Percentiles rank a stretch among this genome's conserved stretches.
phyloP scores from a whole-genome alignment of 1,284 basidiomycete genomes.

The Amylostereum areolatum region DNA sequence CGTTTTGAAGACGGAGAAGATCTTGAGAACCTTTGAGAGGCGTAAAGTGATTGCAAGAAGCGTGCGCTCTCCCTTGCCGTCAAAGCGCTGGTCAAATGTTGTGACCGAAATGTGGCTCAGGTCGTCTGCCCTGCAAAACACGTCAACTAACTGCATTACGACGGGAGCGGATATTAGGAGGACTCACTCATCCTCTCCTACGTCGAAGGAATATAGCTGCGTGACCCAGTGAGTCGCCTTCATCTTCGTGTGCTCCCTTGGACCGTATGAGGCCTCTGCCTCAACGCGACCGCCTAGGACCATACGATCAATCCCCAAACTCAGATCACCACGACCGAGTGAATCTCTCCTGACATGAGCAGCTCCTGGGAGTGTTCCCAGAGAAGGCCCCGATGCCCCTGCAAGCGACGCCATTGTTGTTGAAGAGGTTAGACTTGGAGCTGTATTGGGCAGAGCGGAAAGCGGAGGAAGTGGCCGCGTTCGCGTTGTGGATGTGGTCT shows the following conservation, averaged over 20 bases:
- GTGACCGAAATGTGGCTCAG: constrained; percentile 48
- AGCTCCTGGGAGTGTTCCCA: constrained; percentile 17
- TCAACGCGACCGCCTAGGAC: constrained; percentile 41
- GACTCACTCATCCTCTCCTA: constrained; percentile 48
- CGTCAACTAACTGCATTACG: constrained; percentile 7
- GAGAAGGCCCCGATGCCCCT: constrained; percentile 25
- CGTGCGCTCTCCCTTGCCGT: constrained; percentile 42
- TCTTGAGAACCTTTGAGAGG: constrained; percentile 34
- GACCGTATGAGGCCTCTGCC: constrained; percentile 29
- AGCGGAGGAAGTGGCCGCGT: constrained; percentile 15
- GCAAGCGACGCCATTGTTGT: constrained; percentile 48
- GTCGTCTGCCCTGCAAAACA: constrained; percentile 23
- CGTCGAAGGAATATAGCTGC: constrained; percentile 45
- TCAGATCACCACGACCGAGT: constrained; percentile 50
- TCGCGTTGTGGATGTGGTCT: constrained; percentile 13
- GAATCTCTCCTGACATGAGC: constrained; percentile 32
- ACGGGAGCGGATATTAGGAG: constrained; percentile 4
- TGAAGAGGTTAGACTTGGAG: constrained; percentile 35
- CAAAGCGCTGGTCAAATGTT: constrained; percentile 63
- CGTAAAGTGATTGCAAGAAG: constrained; percentile 57
- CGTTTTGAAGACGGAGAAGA: constrained; percentile 40
- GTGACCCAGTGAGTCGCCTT: constrained; percentile 66
- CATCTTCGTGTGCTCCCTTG: constrained; percentile 55
- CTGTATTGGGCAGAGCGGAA: constrained; percentile 16
- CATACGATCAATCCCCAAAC: constrained; percentile 59